Evolutionary conservation across 805 yeast species (phyloP).

Genomic region (Wickerhamiella australiensis): DNA sequence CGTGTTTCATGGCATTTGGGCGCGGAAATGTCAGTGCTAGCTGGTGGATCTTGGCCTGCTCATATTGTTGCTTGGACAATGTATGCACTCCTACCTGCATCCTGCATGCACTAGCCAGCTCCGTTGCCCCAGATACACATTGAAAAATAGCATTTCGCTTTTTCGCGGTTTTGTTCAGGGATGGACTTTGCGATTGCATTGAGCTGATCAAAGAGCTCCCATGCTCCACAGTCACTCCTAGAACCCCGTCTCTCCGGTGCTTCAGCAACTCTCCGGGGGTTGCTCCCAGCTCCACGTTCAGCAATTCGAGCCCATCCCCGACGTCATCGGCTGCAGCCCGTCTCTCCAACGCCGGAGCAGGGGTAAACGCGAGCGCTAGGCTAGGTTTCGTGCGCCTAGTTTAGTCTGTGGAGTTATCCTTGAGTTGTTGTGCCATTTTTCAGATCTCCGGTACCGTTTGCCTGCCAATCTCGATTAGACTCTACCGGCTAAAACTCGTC

Average conservation of each 20-base stretch:
- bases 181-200: background rate
- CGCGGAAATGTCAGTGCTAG: background rate
- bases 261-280: background rate
- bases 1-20: background rate
- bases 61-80: conserved; percentile 2
- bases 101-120: background rate
- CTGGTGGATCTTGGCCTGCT: background rate
- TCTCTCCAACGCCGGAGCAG: background rate
- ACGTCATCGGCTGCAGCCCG: background rate
- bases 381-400: no score
- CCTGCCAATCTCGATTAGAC: background rate
- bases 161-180: background rate
- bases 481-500: background rate
- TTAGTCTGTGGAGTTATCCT: background rate
- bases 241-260: background rate
- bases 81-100: conserved; percentile 8
- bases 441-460: background rate
- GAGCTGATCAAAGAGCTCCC: no score
- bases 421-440: no score
- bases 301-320: background rate
- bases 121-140: background rate
- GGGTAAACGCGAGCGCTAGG: no score
- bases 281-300: background rate
- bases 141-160: background rate
- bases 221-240: no score